Conservation (phyloP, 345 rosid genomes). For the Brassica nigra region DNA sequence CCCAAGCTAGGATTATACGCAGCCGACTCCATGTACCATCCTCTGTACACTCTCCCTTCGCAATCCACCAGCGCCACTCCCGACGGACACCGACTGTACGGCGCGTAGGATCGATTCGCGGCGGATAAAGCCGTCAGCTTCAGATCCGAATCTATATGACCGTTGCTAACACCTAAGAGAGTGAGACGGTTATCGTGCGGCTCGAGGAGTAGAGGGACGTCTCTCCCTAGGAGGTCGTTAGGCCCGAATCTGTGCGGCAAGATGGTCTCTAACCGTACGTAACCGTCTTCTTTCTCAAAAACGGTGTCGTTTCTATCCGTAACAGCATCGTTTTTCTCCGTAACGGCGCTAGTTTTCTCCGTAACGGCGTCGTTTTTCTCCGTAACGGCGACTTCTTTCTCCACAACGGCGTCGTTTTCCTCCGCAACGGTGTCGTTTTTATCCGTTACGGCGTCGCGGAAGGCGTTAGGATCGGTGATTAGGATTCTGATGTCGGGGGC, state of each 20-base stretch:
- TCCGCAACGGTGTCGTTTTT: not conserved
- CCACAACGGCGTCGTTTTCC: not conserved
- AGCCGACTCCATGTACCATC: not conserved
- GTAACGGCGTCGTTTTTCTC: not conserved
- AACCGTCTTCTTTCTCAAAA: constrained; percentile 16
- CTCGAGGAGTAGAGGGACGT: constrained; percentile 66
- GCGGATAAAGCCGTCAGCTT: constrained; percentile 34
- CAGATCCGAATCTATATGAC: constrained; percentile 4
- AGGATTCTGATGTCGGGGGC: constrained; percentile 45
- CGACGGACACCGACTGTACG: not conserved
- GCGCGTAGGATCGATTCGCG: not conserved
- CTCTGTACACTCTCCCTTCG: not conserved
- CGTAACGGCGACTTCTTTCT: not conserved
- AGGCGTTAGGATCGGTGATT: constrained; percentile 40
- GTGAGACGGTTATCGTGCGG: constrained; percentile 54
- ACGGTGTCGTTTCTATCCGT: not conserved
- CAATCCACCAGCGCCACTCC: not conserved
- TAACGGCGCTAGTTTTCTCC: not conserved
- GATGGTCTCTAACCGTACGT: constrained; percentile 44
- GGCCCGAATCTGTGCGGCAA: constrained; percentile 88
- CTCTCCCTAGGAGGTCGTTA: constrained; percentile 55
- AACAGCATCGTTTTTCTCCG: not conserved
- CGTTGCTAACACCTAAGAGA: constrained; percentile 18
- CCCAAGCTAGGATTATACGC: not conserved
- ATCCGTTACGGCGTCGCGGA: not conserved